Evolutionary conservation across 768 basidiomycete species (phyloP).

Genomic region (Tylopilus intermedius): DNA sequence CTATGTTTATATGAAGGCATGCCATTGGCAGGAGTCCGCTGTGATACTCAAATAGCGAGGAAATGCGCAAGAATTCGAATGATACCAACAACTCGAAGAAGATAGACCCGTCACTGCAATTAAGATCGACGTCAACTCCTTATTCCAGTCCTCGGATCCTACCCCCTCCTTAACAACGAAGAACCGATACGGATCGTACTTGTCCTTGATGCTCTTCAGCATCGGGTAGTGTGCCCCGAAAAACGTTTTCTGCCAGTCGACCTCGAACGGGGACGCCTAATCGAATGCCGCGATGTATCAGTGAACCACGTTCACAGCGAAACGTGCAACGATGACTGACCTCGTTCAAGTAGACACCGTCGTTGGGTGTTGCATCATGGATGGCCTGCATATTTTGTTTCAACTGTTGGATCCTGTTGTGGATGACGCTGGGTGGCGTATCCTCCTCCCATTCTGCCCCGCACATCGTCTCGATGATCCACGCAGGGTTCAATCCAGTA

Average conservation of each 20-base stretch:
- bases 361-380: slow-evolving; percentile 27
- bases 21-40: no score
- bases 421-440: slow-evolving; percentile 11
- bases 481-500: slow-evolving; percentile 43
- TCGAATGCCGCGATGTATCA: neutral
- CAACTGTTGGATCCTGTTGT: slow-evolving; percentile 5
- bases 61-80: neutral
- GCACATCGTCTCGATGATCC: slow-evolving; percentile 26
- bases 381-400: slow-evolving; percentile 7
- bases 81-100: no score
- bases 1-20: neutral
- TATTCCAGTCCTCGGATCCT: slow-evolving; percentile 18
- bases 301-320: neutral
- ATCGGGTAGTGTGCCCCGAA: slow-evolving; percentile 42
- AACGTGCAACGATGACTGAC: slow-evolving; percentile 15
- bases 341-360: slow-evolving; percentile 48
- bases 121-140: no score
- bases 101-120: no score
- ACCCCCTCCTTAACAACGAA: slow-evolving; percentile 47
- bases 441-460: slow-evolving; percentile 20
- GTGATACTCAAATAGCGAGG: no score
- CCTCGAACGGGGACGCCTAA: slow-evolving; percentile 42
- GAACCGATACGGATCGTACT: slow-evolving; percentile 41
- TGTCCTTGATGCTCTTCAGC: slow-evolving; percentile 39
- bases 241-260: slow-evolving; percentile 39